Conservation (phyloP, 768 basidiomycete genomes). For the Boletus vinaceobasis region DNA sequence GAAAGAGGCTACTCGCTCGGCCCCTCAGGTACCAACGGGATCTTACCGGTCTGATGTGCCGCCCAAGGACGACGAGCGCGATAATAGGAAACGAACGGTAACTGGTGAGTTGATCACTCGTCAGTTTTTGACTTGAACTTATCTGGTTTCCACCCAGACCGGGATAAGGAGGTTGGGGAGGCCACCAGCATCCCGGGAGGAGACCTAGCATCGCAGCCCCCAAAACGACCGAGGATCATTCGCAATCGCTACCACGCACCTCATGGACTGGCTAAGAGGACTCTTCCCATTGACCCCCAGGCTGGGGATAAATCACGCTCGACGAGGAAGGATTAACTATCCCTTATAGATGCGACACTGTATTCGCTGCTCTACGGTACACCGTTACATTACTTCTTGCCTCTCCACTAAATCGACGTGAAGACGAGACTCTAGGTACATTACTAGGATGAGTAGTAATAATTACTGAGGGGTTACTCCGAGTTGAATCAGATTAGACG, state of each 20-base stretch:
- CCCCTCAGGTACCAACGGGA: conserved; percentile 39
- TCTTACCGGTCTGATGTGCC: conserved; percentile 45
- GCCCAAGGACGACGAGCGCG: conserved; percentile 62
- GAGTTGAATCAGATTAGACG: conserved; percentile 38
- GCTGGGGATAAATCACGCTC: conserved; percentile 53
- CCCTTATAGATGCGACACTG: conserved; percentile 1
- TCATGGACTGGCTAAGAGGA: conserved; percentile 52
- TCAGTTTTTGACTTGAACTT: neutral
- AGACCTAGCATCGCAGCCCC: conserved; percentile 41
- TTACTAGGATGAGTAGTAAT: conserved; percentile 22
- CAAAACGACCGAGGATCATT: conserved; percentile 60
- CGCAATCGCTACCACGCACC: conserved; percentile 46
- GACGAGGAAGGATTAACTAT: conserved; percentile 51
- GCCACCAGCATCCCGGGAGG: conserved; percentile 32
- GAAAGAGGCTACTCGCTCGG: conserved; percentile 44
- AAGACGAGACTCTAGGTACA: conserved; percentile 12
- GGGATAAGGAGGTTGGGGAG: conserved; percentile 55
- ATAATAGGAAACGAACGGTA: conserved; percentile 62
- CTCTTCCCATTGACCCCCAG: conserved; percentile 60
- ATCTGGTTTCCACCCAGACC: conserved; percentile 41
- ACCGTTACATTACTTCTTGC: conserved; percentile 17
- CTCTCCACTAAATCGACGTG: conserved; percentile 9
- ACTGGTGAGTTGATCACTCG: conserved; percentile 51
- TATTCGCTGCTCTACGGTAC: conserved; percentile 8
- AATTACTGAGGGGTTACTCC: conserved; percentile 21